phyloP scores from a whole-genome alignment of 2,329 filamentous ascomycete species.

The Ascochyta pisi region DNA sequence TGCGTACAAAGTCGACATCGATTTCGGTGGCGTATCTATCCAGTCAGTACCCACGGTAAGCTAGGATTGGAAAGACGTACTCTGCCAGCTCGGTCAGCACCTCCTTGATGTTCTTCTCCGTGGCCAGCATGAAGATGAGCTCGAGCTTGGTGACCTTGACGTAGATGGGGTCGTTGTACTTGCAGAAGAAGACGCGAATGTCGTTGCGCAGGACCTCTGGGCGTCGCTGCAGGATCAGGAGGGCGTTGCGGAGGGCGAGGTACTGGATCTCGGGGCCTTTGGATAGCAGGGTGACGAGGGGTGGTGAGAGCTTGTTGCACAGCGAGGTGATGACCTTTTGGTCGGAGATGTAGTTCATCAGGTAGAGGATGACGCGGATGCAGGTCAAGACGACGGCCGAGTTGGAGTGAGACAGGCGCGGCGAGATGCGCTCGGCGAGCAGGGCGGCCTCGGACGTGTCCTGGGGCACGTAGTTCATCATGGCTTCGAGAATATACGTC shows the following conservation, averaged over 20 bases:
- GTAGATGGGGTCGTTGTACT: constrained; percentile 99
- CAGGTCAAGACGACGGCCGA: constrained; percentile 95
- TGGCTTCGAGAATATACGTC: constrained; percentile 95
- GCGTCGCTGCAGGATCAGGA: constrained; percentile 89
- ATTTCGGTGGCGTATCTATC: constrained; percentile 88
- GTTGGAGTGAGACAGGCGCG: constrained; percentile 96
- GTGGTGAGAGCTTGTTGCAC: constrained; percentile 92
- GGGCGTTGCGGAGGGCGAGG: constrained; percentile 87
- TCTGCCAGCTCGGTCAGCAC: constrained; percentile 93
- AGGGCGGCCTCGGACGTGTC: constrained; percentile 87
- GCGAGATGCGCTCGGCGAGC: constrained; percentile 90
- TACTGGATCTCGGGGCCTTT: constrained; percentile 99
- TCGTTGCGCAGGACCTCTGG: constrained; percentile 95
- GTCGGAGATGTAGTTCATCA: constrained; percentile 98
- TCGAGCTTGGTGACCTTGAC: constrained; percentile 99
- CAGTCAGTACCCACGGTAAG: background rate
- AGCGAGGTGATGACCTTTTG: constrained; percentile 85
- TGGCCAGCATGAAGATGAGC: constrained; percentile 98
- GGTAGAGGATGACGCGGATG: constrained; percentile 92
- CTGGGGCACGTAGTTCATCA: constrained; percentile 97
- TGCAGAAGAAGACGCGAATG: constrained; percentile 99
- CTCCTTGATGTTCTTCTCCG: constrained; percentile 92
- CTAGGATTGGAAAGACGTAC: constrained; percentile 53
- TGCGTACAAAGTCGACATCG: constrained; percentile 97
- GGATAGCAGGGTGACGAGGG: constrained; percentile 89